These are phyloP conservation scores for Omphalea diandra DNA, from an alignment of 441 rosid genomes.

Conservation along the genomic window DNA sequence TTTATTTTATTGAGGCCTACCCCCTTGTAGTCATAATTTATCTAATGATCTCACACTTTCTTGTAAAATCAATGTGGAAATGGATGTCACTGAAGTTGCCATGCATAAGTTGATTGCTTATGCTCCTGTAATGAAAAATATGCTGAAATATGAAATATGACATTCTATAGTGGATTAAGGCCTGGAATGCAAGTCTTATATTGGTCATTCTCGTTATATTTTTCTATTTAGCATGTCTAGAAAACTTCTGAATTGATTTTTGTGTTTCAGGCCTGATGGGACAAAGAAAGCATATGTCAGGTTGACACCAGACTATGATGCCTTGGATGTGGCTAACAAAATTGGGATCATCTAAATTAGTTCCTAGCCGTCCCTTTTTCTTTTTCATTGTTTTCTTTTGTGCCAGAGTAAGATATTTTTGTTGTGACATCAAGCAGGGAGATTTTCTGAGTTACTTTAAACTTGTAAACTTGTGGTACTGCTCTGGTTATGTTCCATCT, in stretches of 20 bases:
- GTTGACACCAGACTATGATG: conserved; percentile 85
- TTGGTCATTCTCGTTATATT: neutral
- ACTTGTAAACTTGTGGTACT: conserved; percentile 19
- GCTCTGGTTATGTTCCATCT: conserved; percentile 7
- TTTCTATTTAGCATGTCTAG: neutral
- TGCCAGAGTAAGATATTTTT: conserved; percentile 23
- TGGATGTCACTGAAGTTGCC: neutral
- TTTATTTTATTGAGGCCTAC: neutral
- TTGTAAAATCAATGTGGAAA: neutral
- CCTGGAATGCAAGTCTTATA: too few species aligned
- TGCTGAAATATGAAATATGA: neutral
- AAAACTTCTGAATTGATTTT: neutral
- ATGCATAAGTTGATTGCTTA: neutral
- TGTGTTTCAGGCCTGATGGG: conserved; percentile 80
- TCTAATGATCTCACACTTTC: neutral
- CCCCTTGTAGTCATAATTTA: neutral
- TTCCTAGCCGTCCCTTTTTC: neutral
- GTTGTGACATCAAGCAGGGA: conserved; percentile 18
- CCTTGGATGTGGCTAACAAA: conserved; percentile 92
- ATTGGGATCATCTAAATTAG: conserved; percentile 77
- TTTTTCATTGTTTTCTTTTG: conserved; percentile 14
- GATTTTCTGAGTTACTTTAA: conserved; percentile 17
- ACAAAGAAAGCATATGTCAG: conserved; percentile 94
- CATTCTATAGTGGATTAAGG: too few species aligned
- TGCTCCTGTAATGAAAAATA: neutral